Conservation (phyloP, 129 eudicot genomes). For the Chrysanthemum makinoi region DNA sequence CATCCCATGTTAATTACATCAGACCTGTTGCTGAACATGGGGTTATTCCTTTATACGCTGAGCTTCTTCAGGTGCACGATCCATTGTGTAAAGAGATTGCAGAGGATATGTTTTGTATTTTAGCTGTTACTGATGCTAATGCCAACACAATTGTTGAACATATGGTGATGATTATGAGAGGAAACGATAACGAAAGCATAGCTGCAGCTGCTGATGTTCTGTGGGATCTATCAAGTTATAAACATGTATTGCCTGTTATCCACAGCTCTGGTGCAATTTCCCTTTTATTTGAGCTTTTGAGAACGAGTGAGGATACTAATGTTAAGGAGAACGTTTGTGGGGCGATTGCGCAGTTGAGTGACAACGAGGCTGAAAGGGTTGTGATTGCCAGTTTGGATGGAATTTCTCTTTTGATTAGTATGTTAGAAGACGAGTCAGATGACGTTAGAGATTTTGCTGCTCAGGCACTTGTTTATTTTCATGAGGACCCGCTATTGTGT, state of each 20-base stretch:
- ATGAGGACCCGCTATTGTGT: slow-evolving; percentile 41
- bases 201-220: slow-evolving; percentile 66
- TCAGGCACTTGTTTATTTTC: slow-evolving; percentile 55
- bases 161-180: slow-evolving; percentile 50
- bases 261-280: slow-evolving; percentile 48
- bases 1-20: slow-evolving; percentile 57
- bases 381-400: slow-evolving; percentile 48
- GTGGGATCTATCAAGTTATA: slow-evolving; percentile 53
- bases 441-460: slow-evolving; percentile 57
- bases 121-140: slow-evolving; percentile 45
- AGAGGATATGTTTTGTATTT: slow-evolving; percentile 63
- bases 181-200: slow-evolving; percentile 42
- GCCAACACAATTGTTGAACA: slow-evolving; percentile 44
- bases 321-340: slow-evolving; percentile 59
- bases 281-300: slow-evolving; percentile 51
- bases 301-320: slow-evolving; percentile 22
- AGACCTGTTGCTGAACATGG: slow-evolving; percentile 59
- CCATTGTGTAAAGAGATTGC: slow-evolving; percentile 62
- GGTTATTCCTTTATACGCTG: slow-evolving; percentile 52
- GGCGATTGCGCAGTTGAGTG: slow-evolving; percentile 60
- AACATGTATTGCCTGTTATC: slow-evolving; percentile 37
- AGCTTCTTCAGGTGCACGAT: slow-evolving; percentile 44
- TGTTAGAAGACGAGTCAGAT: slow-evolving; percentile 60
- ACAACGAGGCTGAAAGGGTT: slow-evolving; percentile 36
- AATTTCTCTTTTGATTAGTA: slow-evolving; percentile 45